phyloP scores from a whole-genome alignment of 805 yeast genomes.

The Sugiyamaella boreocaroliniensis region DNA sequence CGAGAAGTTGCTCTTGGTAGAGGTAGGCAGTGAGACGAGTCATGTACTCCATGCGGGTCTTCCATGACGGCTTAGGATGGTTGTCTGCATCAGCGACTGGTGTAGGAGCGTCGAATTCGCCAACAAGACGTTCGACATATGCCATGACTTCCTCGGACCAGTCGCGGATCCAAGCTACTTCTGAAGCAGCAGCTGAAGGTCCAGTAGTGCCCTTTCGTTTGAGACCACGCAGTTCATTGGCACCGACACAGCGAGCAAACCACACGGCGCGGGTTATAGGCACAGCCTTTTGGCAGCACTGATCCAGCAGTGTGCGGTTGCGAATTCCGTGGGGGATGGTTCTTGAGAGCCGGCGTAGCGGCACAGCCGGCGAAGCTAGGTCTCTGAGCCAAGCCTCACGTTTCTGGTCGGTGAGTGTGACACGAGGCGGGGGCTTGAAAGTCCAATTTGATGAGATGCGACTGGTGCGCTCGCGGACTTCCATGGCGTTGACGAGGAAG shows the following conservation, averaged over 20 bases:
- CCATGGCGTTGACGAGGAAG: conserved; percentile 43
- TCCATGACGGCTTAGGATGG: conserved; percentile 32
- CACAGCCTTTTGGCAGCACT: conserved; percentile 55
- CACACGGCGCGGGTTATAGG: conserved; percentile 83
- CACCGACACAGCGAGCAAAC: conserved; percentile 83
- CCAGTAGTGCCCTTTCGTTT: conserved; percentile 40
- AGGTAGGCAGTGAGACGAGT: conserved; percentile 56
- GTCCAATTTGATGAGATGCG: conserved; percentile 44
- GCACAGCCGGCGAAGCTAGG: conserved; percentile 58
- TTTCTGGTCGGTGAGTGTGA: conserved; percentile 81
- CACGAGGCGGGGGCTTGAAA: conserved; percentile 80
- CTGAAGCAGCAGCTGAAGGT: conserved; percentile 24
- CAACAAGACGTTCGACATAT: conserved; percentile 46
- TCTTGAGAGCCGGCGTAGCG: conserved; percentile 61
- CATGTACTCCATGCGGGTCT: conserved; percentile 50
- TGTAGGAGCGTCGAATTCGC: conserved; percentile 35
- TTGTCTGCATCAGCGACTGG: neutral
- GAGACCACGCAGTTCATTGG: conserved; percentile 61
- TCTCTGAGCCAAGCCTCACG: conserved; percentile 81
- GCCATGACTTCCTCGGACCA: conserved; percentile 84
- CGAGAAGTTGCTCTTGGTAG: conserved; percentile 62
- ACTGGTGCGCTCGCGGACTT: conserved; percentile 41
- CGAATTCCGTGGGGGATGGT: conserved; percentile 89
- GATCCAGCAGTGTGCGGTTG: conserved; percentile 65
- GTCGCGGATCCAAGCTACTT: conserved; percentile 65